Percentiles rank a stretch among this genome's conserved stretches.
phyloP scores from a whole-genome alignment of 2,329 filamentous ascomycete genomes.

The Penicillium sp. region DNA sequence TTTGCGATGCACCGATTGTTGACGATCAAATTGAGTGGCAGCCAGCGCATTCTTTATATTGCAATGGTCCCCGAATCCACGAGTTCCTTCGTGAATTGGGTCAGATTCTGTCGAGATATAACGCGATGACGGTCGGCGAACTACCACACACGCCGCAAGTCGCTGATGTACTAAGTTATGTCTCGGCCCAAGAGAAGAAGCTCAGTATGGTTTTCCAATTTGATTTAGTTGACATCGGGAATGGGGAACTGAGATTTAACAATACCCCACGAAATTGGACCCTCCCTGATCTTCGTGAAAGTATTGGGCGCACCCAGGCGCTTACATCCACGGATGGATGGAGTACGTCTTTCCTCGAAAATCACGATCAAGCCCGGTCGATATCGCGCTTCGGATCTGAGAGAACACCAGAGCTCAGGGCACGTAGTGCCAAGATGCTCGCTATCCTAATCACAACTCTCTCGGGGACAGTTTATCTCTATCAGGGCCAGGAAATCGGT shows the following conservation, averaged over 20 bases:
- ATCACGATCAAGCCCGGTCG: constrained; percentile 65
- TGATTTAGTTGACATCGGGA: constrained; percentile 59
- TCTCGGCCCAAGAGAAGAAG: constrained; percentile 62
- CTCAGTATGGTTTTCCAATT: constrained; percentile 70
- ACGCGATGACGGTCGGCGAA: constrained; percentile 73
- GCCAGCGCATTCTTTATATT: constrained; percentile 61
- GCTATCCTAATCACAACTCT: constrained; percentile 54
- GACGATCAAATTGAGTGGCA: constrained; percentile 53
- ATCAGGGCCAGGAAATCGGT: constrained; percentile 66
- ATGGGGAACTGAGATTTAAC: constrained; percentile 51
- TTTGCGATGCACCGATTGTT: constrained; percentile 61
- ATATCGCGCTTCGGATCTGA: constrained; percentile 59
- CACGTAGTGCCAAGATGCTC: constrained; percentile 57
- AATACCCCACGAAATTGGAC: constrained; percentile 51
- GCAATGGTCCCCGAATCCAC: constrained; percentile 71
- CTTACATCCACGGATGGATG: constrained; percentile 53
- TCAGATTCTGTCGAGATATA: constrained; percentile 62
- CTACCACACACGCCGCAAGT: constrained; percentile 66
- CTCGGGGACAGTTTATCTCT: constrained; percentile 62
- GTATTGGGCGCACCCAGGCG: constrained; percentile 55
- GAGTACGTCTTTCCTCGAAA: constrained; percentile 66
- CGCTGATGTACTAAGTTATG: constrained; percentile 62
- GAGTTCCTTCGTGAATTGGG: constrained; percentile 72
- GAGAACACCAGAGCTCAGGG: constrained; percentile 52
- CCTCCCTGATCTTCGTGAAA: constrained; percentile 54